A percentile compares a stretch with the other conserved stretches of the same genome.
These are phyloP conservation scores for Haematococcus sp. DNA, from an alignment of 139 green algal genomes.

Conservation along the genomic window DNA sequence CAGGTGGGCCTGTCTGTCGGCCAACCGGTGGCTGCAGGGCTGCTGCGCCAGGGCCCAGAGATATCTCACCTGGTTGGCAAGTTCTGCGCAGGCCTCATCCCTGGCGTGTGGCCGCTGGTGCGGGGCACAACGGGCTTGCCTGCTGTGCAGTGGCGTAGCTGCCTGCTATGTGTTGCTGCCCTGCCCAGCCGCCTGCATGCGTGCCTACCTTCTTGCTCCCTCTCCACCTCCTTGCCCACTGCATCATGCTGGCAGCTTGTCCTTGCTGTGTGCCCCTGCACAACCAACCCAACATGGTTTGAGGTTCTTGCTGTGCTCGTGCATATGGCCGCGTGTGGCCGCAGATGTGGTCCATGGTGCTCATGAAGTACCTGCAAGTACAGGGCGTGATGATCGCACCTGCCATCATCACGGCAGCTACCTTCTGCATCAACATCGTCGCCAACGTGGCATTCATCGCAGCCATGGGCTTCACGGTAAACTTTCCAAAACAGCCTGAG, in stretches of 20 bases:
- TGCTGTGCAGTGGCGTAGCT: too few relatives aligned
- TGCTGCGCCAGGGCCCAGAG: slow-evolving; percentile 18
- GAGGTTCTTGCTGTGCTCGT: too few relatives aligned
- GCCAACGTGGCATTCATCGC: slow-evolving; percentile 23
- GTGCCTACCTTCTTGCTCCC: too few relatives aligned
- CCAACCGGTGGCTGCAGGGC: neutral
- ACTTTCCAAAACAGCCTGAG: too few relatives aligned
- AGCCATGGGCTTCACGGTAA: slow-evolving; percentile 5
- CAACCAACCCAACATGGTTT: too few relatives aligned
- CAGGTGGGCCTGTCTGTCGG: slow-evolving; percentile 13
- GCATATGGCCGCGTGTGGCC: too few relatives aligned
- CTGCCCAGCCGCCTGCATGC: too few relatives aligned
- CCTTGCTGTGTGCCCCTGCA: too few relatives aligned
- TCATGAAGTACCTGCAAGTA: slow-evolving; percentile 26
- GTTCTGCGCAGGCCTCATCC: slow-evolving; percentile 34
- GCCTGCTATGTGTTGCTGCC: too few relatives aligned
- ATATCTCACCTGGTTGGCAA: slow-evolving; percentile 14
- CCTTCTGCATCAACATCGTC: slow-evolving; percentile 32
- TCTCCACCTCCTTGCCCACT: too few relatives aligned
- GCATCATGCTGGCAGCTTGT: too few relatives aligned
- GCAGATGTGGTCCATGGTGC: slow-evolving; percentile 20
- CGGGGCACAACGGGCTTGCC: too few relatives aligned
- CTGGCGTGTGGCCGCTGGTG: slow-evolving; percentile 31
- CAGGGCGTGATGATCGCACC: slow-evolving; percentile 27
- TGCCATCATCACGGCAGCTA: slow-evolving; percentile 16